Conservation (phyloP, 441 rosid species). For the Syzygium malaccense region DNA sequence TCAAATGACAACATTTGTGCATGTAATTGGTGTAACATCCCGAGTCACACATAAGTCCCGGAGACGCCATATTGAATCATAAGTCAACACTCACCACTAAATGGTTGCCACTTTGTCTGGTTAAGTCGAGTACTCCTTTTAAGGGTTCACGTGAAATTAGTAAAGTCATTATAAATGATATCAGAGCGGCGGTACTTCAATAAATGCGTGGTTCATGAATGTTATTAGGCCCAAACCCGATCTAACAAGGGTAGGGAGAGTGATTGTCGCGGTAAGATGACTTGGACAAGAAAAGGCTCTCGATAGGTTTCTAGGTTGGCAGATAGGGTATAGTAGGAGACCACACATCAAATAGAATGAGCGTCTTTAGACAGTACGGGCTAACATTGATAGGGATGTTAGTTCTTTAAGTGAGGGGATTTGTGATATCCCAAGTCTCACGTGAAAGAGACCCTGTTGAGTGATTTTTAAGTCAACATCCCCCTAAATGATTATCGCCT, state of each 20-base stretch:
- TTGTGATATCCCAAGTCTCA: not conserved
- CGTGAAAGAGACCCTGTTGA: not conserved
- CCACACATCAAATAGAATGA: not conserved
- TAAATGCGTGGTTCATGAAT: not conserved
- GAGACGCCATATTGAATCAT: not conserved
- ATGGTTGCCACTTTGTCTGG: not conserved
- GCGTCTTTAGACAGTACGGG: not conserved
- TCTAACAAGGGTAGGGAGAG: not conserved
- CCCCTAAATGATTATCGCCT: not conserved
- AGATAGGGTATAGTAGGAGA: accelerated
- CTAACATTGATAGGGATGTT: not conserved
- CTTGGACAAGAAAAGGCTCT: not conserved
- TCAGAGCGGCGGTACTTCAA: not conserved
- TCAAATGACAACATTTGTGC: not conserved
- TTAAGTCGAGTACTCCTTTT: not conserved
- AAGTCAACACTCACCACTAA: not conserved
- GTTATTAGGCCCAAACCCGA: not conserved
- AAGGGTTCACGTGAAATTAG: not conserved
- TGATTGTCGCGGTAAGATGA: not conserved
- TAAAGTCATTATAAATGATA: not conserved
- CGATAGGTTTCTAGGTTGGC: accelerated
- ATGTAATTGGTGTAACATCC: not conserved
- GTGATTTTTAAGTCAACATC: not conserved
- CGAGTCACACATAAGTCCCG: not conserved
- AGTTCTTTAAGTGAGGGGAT: not conserved